Evolutionary conservation across 164 flowering plant genomes (phyloP).

Genomic region (Piper betle): DNA sequence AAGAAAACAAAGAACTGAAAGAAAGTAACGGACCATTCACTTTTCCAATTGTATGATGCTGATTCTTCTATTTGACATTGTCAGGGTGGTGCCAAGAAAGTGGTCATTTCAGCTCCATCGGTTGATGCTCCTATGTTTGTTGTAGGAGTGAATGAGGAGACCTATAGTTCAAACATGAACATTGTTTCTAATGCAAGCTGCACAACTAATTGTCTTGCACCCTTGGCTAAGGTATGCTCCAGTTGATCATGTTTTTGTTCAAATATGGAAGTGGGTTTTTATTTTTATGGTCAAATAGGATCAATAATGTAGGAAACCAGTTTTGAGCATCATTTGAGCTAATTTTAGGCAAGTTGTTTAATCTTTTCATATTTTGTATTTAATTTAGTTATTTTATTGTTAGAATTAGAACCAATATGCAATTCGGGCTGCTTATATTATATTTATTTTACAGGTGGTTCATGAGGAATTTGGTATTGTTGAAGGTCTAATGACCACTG

Average conservation of each 20-base stretch:
- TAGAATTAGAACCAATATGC: neutral
- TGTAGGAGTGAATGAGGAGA: slow-evolving; percentile 84
- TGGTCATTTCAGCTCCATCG: slow-evolving; percentile 95
- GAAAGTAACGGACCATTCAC: neutral
- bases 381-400: neutral
- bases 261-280: too few species aligned
- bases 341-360: neutral
- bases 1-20: neutral
- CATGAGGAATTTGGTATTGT: slow-evolving; percentile 95
- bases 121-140: slow-evolving; percentile 99
- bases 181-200: slow-evolving; percentile 98
- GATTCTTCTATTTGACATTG: neutral
- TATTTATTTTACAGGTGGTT: slow-evolving; percentile 52
- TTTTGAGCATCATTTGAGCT: neutral
- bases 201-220: slow-evolving; percentile 96
- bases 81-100: slow-evolving; percentile 96
- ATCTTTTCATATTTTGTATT: too few species aligned
- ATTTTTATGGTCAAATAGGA: neutral
- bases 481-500: slow-evolving; percentile 96
- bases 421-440: neutral
- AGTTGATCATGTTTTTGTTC: neutral
- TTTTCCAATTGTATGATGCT: neutral
- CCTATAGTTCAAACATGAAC: slow-evolving; percentile 81
- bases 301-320: neutral
- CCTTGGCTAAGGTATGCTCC: slow-evolving; percentile 59